These are phyloP conservation scores for Ophiostoma fasciatum DNA, from an alignment of 2,329 filamentous ascomycete genomes.

Conservation along the genomic window DNA sequence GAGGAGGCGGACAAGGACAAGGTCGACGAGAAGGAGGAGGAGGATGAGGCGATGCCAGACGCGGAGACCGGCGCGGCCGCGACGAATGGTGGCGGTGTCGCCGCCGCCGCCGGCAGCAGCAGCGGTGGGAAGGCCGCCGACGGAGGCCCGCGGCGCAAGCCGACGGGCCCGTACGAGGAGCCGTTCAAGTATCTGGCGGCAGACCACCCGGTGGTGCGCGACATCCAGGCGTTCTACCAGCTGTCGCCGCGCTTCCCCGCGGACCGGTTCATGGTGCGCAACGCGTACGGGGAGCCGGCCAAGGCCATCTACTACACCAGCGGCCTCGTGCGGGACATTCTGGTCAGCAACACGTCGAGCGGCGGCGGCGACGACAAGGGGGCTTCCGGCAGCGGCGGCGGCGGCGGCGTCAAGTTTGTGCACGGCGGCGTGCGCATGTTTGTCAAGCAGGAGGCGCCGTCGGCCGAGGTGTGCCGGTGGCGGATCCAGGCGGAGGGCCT, in stretches of 20 bases:
- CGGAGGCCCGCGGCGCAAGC: slow-evolving; percentile 23
- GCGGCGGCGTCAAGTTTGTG: slow-evolving; percentile 67
- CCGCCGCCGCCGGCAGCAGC: too few relatives aligned
- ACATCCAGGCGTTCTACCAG: slow-evolving; percentile 73
- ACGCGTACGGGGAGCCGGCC: slow-evolving; percentile 70
- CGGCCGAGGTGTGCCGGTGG: slow-evolving; percentile 78
- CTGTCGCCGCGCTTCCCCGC: slow-evolving; percentile 73
- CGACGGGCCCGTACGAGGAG: slow-evolving; percentile 55
- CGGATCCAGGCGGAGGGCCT: slow-evolving; percentile 91
- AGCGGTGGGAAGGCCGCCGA: too few relatives aligned
- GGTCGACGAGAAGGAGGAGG: slow-evolving; percentile 7
- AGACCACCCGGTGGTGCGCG: slow-evolving; percentile 59
- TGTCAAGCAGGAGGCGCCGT: slow-evolving; percentile 90
- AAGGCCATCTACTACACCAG: slow-evolving; percentile 97
- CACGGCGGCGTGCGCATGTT: slow-evolving; percentile 98
- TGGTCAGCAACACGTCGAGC: slow-evolving; percentile 74
- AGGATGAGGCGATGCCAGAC: slow-evolving; percentile 5
- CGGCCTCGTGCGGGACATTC: slow-evolving; percentile 67
- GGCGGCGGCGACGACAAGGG: too few relatives aligned
- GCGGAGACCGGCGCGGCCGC: neutral
- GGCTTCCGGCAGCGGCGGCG: slow-evolving; percentile 2
- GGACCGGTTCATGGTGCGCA: slow-evolving; percentile 91
- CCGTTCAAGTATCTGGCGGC: slow-evolving; percentile 81
- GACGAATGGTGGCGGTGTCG: too few relatives aligned
- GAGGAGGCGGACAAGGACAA: slow-evolving; percentile 11